phyloP scores from a whole-genome alignment of 352 stramenopile species.

The Globisporangium nunn region DNA sequence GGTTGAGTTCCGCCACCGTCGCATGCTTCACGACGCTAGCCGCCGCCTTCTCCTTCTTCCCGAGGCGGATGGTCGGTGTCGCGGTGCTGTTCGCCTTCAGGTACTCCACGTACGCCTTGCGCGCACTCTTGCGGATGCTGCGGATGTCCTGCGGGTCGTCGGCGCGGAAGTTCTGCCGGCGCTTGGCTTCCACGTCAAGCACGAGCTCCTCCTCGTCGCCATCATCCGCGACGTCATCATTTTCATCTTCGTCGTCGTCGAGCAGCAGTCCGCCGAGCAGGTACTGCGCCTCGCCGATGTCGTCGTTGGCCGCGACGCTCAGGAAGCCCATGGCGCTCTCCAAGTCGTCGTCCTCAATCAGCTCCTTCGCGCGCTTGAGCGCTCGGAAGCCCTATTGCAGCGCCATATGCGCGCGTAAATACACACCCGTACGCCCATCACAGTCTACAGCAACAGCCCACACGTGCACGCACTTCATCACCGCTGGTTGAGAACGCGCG shows the following conservation, averaged over 20 bases:
- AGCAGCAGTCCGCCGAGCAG: slow-evolving; percentile 57
- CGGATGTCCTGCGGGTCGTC: slow-evolving; percentile 61
- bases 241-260: slow-evolving; percentile 33
- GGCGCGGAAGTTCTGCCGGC: slow-evolving; percentile 29
- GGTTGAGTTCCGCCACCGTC: slow-evolving; percentile 50
- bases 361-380: slow-evolving; percentile 49
- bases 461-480: slow-evolving; percentile 22
- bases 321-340: slow-evolving; percentile 52
- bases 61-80: slow-evolving; percentile 5
- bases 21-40: slow-evolving; percentile 47
- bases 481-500: slow-evolving; percentile 18
- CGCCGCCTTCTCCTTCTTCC: slow-evolving; percentile 17
- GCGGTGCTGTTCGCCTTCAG: slow-evolving; percentile 32
- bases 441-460: background rate
- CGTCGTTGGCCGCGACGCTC: slow-evolving; percentile 48
- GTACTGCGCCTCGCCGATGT: slow-evolving; percentile 71
- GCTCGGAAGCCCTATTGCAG: slow-evolving; percentile 27
- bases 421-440: background rate
- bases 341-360: slow-evolving; percentile 51
- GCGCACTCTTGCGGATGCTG: slow-evolving; percentile 72
- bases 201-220: slow-evolving; percentile 32
- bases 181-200: slow-evolving; percentile 63
- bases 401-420: background rate
- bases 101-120: slow-evolving; percentile 72
- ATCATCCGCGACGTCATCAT: slow-evolving; percentile 8